Conservation (phyloP, 352 stramenopile species). For the Phytophthora europaea region DNA sequence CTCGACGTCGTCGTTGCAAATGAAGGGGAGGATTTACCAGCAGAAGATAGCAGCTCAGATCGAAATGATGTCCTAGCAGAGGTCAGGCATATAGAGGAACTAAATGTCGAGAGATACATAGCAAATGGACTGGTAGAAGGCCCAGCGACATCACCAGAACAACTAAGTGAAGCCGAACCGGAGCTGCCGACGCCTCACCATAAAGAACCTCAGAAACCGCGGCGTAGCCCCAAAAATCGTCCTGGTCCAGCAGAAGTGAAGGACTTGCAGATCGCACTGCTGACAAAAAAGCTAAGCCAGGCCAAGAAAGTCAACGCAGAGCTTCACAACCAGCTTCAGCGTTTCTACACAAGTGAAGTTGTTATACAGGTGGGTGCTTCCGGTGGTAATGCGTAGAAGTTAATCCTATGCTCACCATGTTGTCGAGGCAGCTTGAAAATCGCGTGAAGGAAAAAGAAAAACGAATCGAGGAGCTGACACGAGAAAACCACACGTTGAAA, state of each 20-base stretch:
- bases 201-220: constrained; percentile 8
- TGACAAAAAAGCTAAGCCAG: constrained; percentile 54
- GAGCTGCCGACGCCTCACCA: background rate
- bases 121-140: background rate
- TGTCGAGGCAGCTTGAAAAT: constrained; percentile 64
- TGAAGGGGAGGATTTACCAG: background rate
- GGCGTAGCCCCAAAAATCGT: constrained; percentile 9
- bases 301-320: constrained; percentile 59
- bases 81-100: background rate
- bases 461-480: constrained; percentile 61
- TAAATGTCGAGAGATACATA: background rate
- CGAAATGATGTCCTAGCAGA: background rate
- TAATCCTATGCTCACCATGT: background rate
- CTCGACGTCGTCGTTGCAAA: background rate
- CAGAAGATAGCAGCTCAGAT: background rate
- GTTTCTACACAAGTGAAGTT: constrained; percentile 58
- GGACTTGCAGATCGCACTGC: constrained; percentile 27
- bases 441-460: constrained; percentile 71
- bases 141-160: background rate
- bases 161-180: background rate
- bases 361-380: constrained; percentile 51
- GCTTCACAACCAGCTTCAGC: constrained; percentile 57
- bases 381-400: background rate
- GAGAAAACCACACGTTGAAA: constrained; percentile 68
- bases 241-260: constrained; percentile 3